phyloP scores from a whole-genome alignment of 2,329 filamentous ascomycete genomes.

The Davidsoniella eucalypti region DNA sequence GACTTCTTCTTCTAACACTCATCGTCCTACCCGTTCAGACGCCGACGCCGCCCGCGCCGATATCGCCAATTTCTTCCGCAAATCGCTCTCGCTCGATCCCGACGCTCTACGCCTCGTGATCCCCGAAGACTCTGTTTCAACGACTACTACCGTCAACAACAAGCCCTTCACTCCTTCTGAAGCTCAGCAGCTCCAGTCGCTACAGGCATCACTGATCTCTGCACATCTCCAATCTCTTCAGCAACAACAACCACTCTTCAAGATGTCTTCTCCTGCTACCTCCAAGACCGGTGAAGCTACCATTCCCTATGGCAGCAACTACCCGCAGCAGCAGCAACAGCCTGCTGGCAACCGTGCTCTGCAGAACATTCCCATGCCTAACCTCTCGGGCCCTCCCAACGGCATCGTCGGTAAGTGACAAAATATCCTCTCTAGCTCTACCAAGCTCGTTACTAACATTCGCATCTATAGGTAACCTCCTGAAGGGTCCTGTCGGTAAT shows the following conservation, averaged over 20 bases:
- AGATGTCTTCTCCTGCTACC: constrained; percentile 15
- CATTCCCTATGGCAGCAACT: constrained; percentile 16
- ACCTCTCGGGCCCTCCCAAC: constrained; percentile 22
- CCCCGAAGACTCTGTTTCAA: not conserved
- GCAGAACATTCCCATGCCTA: constrained; percentile 20
- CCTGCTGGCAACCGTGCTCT: constrained; percentile 17
- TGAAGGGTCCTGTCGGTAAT: constrained; percentile 39
- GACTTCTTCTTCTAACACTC: not conserved
- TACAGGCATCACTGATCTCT: constrained; percentile 9
- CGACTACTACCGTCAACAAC: not conserved
- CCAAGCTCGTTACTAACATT: not conserved
- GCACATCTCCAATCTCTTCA: constrained; percentile 5
- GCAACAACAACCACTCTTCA: not conserved
- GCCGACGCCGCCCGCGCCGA: constrained; percentile 6
- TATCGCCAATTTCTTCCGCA: constrained; percentile 6
- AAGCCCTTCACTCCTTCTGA: not conserved
- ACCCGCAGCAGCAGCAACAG: constrained; percentile 17
- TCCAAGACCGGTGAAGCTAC: constrained; percentile 17
- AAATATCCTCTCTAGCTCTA: not conserved
- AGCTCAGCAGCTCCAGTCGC: constrained; percentile 7
- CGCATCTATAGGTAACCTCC: constrained; percentile 28
- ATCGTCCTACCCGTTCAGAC: constrained; percentile 4
- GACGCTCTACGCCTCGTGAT: constrained; percentile 25
- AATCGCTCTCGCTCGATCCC: constrained; percentile 23
- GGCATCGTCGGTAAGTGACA: constrained; percentile 17